Percentiles rank a stretch among this genome's conserved stretches.
Conservation (phyloP, 139 green algal genomes). For the Coelastrella sp. region DNA sequence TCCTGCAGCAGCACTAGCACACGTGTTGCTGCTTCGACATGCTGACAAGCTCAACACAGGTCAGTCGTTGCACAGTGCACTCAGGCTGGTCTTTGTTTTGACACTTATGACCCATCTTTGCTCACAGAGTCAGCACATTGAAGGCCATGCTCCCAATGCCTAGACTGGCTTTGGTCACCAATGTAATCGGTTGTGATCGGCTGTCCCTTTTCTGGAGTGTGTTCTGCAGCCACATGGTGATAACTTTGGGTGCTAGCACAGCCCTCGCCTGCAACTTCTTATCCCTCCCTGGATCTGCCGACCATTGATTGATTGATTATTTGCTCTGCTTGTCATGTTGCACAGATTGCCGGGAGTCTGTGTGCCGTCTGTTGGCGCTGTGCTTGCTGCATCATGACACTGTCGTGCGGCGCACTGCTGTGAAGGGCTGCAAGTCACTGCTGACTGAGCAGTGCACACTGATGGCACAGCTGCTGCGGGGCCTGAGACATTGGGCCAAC, state of each 20-base stretch:
- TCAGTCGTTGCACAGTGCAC: background rate
- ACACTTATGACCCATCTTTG: no score
- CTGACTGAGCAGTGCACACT: background rate
- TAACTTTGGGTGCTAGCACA: no score
- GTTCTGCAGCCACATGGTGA: no score
- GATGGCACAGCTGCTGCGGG: constrained; percentile 15
- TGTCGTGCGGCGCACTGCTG: constrained; percentile 24
- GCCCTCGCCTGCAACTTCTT: no score
- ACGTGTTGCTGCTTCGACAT: constrained; percentile 51
- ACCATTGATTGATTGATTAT: no score
- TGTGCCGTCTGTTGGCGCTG: constrained; percentile 22
- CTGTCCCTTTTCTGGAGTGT: no score
- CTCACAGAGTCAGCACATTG: no score
- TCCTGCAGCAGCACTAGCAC: constrained; percentile 44
- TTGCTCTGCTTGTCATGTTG: background rate
- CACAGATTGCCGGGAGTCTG: background rate
- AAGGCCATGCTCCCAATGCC: no score
- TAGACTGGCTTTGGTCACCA: no score
- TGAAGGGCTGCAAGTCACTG: background rate
- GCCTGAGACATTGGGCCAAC: constrained; percentile 46
- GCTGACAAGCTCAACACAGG: constrained; percentile 13
- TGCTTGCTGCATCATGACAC: constrained; percentile 35
- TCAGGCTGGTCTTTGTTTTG: no score
- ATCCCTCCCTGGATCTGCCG: no score
- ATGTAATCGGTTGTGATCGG: no score